Conservation (phyloP, 306 rosid species). For the Trifolium fragiferum region DNA sequence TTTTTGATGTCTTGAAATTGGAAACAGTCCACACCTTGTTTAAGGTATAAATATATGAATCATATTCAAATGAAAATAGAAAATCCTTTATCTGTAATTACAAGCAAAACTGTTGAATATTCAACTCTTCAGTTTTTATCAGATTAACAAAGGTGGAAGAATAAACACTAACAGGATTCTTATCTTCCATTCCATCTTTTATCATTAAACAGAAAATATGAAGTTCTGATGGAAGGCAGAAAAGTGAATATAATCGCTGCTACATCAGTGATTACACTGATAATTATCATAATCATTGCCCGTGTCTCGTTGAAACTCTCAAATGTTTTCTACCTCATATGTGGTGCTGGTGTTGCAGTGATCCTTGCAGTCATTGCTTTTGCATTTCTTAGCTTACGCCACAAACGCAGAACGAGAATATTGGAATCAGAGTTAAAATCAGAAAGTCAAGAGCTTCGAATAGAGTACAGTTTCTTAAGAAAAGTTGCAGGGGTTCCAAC, state of each 20-base stretch:
- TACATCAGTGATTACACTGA: constrained; percentile 47
- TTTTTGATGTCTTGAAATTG: background rate
- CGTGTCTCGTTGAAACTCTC: constrained; percentile 48
- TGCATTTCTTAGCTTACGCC: constrained; percentile 43
- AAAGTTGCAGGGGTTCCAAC: constrained; percentile 86
- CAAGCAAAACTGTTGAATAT: constrained; percentile 12
- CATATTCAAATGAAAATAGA: background rate
- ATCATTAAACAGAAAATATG: too few relatives aligned
- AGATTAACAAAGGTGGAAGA: background rate
- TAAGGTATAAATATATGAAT: too few relatives aligned
- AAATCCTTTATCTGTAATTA: background rate
- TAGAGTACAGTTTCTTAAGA: constrained; percentile 79
- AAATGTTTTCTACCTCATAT: constrained; percentile 62
- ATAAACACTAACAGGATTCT: too few relatives aligned
- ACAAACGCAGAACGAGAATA: constrained; percentile 54
- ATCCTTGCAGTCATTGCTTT: constrained; percentile 57
- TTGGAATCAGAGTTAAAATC: constrained; percentile 57
- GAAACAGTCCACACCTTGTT: background rate
- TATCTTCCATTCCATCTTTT: too few relatives aligned
- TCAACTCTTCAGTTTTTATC: background rate
- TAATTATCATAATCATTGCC: constrained; percentile 53
- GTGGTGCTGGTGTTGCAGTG: constrained; percentile 61
- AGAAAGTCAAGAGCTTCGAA: constrained; percentile 74
- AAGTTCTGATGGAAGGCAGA: constrained; percentile 59
- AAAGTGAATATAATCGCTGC: constrained; percentile 53